Evolutionary conservation across 352 stramenopile genomes (phyloP), one percentile per base, ranked within the genome.

Genomic region (Pythium rishiriense): DNA sequence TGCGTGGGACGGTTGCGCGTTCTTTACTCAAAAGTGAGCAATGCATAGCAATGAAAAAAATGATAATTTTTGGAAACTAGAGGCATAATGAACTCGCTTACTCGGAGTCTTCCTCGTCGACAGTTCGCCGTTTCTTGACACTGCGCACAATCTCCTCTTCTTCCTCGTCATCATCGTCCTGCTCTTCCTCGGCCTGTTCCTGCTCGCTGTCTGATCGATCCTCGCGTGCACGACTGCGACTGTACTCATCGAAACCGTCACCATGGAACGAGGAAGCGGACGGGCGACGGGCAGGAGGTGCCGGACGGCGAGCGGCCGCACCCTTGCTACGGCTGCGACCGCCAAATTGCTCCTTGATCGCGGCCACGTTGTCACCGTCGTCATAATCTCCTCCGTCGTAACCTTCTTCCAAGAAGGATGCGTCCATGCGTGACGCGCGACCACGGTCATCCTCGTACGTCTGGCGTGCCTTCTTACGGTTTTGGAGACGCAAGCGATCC

Each of bases 261-360:
- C 82, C 82, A 62, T 72, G 70, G 57, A 85, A 79, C 33, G 66
- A 75, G n/a, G 74, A 69, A 12, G 62, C 41, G 1, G 62, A 72
- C 3, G 74, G 78, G 43, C 78, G 76, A 55, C 68, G 73, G 15
- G 56, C 22, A n/a, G 68, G 69, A 12, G 68, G 64, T 1, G 73
- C 69, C 41, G 79, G 79, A 0, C 76, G 69, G 19, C 64, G 46
- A 9, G 57, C 55, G 28, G 67, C 64, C 22, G 68, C 68, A 43
- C 19, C 35, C 51, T 71, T 73, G 51, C 41, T 63, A 1, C 62
- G 45, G 45, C 78, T 76, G 47, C 81, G 73, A 5, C 67, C 74
- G 21, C 86, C 84, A 49, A 85, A 95, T 60, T 93, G 83, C 43
- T 95, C 82, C 64, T 93, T 95, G 72, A 93, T 95, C 11, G 83